Evolutionary conservation across 1,139 yeast genomes (phyloP).

Genomic region (Trichomonascaceae sp.): DNA sequence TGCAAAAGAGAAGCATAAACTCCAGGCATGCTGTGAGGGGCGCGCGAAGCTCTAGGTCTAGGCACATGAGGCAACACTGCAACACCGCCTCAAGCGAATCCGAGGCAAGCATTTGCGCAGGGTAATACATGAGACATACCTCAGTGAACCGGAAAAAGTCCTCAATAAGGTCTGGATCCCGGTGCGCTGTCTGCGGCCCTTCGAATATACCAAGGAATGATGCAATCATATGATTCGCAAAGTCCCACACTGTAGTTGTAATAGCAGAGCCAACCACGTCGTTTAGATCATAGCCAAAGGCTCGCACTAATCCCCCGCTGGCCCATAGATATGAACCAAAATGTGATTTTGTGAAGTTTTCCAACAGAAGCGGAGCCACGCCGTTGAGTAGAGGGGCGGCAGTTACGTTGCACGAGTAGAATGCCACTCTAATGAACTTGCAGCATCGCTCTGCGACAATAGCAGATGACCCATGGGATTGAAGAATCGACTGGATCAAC

Average conservation of each 20-base stretch:
- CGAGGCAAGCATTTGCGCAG: slow-evolving; percentile 47
- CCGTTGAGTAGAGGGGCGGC: slow-evolving; percentile 49
- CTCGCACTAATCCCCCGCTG: slow-evolving; percentile 70
- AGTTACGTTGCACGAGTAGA: slow-evolving; percentile 58
- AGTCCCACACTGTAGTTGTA: slow-evolving; percentile 37
- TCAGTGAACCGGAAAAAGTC: slow-evolving; percentile 78
- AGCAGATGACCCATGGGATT: slow-evolving; percentile 40
- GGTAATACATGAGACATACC: slow-evolving; percentile 70
- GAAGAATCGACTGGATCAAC: slow-evolving; percentile 35
- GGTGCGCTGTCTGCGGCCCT: slow-evolving; percentile 21
- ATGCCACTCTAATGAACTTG: slow-evolving; percentile 51
- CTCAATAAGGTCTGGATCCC: slow-evolving; percentile 65
- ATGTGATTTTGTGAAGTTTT: slow-evolving; percentile 55
- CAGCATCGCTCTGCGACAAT: slow-evolving; percentile 62
- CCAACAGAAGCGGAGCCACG: slow-evolving; percentile 47
- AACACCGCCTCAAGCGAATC: slow-evolving; percentile 45
- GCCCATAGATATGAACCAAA: slow-evolving; percentile 87
- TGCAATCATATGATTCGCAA: slow-evolving; percentile 34
- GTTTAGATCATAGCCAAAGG: slow-evolving; percentile 40
- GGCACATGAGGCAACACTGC: slow-evolving; percentile 46
- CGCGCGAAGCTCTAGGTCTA: slow-evolving; percentile 52
- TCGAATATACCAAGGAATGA: slow-evolving; percentile 30
- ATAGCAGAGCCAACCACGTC: slow-evolving; percentile 24
- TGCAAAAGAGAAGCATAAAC: slow-evolving; percentile 61
- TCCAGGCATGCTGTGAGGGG: slow-evolving; percentile 62